Base-by-base conservation (phyloP, 2,329 filamentous ascomycete species). In the Penicillium sp. region DNA sequence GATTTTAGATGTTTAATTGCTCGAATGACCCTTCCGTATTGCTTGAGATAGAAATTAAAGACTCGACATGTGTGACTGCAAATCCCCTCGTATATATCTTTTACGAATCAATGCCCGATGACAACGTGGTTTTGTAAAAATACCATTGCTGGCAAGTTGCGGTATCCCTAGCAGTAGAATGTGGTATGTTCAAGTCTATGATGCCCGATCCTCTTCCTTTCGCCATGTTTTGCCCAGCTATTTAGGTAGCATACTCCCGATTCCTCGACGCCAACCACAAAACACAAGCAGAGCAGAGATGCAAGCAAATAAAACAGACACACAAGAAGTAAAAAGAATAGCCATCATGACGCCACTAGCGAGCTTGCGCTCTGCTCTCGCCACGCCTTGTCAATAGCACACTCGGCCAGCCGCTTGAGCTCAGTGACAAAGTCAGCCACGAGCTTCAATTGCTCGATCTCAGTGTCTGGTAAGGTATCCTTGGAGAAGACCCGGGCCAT, bases 401-500 rank as follows among this genome's bases (percentile, higher is more conserved):
- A 77, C 3, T 73, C 73, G 0, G 75, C 78, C 2, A 83, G 70
- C 11, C 77, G 66, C n/a, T 74, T 73, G 7, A 83, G 60, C 60
- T 83, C 81, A 0, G 66, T 67, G 1, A 81, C 75, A 40, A 82
- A 82, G 2, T 76, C 73, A 1, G 79, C 74, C 14, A 82, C 69
- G 13, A 77, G 63, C 31, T 74, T 73, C 35, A 82, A 66, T 22
- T 81, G 76, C 0, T 74, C 71, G 6, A 75, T 66, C 55, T 81
- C 79, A 14, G 73, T 68, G 0, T 74, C 72, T 4, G 60, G 66
- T 11, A 69, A 50, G 31, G 7, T 31, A 43, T 72, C 69, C 2
- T 69, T 69, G 1, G 62, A 59, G 31, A 70, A 78, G 6, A 68
- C 65, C 4, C 73, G 74, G 31, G 75, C 74, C 41, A 85, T 76